Base-by-base conservation (phyloP, 352 stramenopile genomes). In the Phytophthora agathidicida region DNA sequence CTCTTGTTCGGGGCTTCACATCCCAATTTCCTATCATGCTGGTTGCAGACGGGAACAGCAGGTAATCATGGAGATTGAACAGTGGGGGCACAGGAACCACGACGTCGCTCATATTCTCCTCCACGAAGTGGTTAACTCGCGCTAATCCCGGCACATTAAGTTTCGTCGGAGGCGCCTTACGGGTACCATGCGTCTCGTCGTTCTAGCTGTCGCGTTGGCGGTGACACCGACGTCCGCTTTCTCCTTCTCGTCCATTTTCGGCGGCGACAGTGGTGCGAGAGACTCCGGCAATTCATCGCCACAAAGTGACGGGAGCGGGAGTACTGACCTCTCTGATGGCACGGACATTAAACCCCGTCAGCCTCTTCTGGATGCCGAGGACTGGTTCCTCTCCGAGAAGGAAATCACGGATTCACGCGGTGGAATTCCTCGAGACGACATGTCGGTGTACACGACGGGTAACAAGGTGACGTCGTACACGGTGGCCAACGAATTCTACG, bases 401-500 rank as follows among this genome's bases (percentile, higher is more conserved):
- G 80, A 89, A 42, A 75, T 89, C 23, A 75, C 67, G 3, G 46
- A 26, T 1, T 69, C 76, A 5, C 66, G 80, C 2, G 66, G 64
- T 14, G 80, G 77, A 5, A 27, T 75, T 11, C 55, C 69, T 0
- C 69, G 80, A 14, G 43, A 52, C 6, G 66, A 68, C 11, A 30
- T 89, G 31, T 38, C 49, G 0, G 50, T 79, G 2, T 73, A 51
- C 35, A 75, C 72, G 2, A 46, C 35, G 3, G 63, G 65, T 32
- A 88, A 88, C 52, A 43, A 60, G 8, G 74, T 89, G 27, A 70
- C 68, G 23, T 56, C 60, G 9, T 85, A 70, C 37, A 61, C 60
- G 0, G 72, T 54, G 20, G 68, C 73, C 0, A 74, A 75, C 36
- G 59, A 77, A 22, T 81, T 72, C 44, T 89, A 77, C 42, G 46